These are phyloP conservation scores for Venturia effusa DNA, from an alignment of 2,329 filamentous ascomycete genomes.

Conservation along the genomic window DNA sequence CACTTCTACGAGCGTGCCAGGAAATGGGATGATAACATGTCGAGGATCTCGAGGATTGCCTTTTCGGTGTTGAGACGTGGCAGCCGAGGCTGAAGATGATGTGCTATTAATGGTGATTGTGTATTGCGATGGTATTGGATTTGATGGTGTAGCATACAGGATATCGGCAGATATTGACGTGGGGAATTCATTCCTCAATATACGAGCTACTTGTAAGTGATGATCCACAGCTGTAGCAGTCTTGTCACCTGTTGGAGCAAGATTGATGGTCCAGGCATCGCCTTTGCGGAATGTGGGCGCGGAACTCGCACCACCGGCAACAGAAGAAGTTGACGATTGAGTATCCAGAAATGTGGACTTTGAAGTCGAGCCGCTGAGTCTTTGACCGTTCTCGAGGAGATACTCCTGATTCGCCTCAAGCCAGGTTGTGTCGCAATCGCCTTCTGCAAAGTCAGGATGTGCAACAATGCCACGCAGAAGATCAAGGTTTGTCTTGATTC, in stretches of 20 bases:
- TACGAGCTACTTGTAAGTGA: conserved; percentile 42
- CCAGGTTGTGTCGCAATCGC: conserved; percentile 46
- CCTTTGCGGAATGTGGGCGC: conserved; percentile 43
- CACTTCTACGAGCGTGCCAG: conserved; percentile 49
- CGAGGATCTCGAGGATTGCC: conserved; percentile 38
- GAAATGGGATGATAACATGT: conserved; percentile 46
- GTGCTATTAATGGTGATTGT: conserved; percentile 36
- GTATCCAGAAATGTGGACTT: conserved; percentile 12
- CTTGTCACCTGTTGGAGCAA: conserved; percentile 26
- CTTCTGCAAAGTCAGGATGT: conserved; percentile 38
- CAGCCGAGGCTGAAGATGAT: conserved; percentile 30
- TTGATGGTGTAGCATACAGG: conserved; percentile 33
- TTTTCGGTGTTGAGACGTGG: conserved; percentile 32
- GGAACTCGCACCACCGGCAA: conserved; percentile 20
- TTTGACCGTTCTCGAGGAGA: conserved; percentile 27
- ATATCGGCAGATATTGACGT: conserved; percentile 42
- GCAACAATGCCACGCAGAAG: conserved; percentile 43
- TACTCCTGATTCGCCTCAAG: conserved; percentile 38
- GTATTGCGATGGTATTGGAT: conserved; percentile 25
- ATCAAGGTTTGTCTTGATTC: conserved; percentile 48
- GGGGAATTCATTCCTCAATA: conserved; percentile 52
- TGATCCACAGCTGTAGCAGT: conserved; percentile 21
- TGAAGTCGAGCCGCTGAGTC: conserved; percentile 18
- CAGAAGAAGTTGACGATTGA: conserved; percentile 8
- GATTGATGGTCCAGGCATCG: conserved; percentile 45